Conservation (phyloP, 768 basidiomycete genomes). For the Rhodotorula diobovata region DNA sequence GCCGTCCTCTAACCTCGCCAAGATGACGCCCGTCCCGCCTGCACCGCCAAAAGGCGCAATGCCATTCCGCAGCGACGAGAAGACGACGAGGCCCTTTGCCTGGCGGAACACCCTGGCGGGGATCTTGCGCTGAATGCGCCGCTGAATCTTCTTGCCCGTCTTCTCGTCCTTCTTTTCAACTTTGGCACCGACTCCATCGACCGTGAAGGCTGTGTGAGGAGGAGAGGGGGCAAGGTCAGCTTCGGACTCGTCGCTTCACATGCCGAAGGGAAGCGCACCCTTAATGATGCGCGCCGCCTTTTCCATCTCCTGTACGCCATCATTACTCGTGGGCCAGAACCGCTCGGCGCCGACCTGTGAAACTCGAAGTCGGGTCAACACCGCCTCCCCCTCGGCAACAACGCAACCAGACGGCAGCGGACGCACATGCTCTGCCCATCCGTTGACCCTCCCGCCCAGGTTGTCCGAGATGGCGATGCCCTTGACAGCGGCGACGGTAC, state of each 20-base stretch:
- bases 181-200: constrained; percentile 25
- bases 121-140: constrained; percentile 32
- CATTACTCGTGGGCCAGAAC: constrained; percentile 31
- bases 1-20: constrained; percentile 30
- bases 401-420: too few species aligned
- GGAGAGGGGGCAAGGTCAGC: not conserved
- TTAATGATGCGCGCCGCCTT: constrained; percentile 42
- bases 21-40: constrained; percentile 6
- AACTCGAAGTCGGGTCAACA: not conserved
- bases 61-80: constrained; percentile 38
- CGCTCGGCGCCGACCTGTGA: constrained; percentile 13
- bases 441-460: constrained; percentile 23
- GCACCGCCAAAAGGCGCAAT: constrained; percentile 17
- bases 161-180: constrained; percentile 9
- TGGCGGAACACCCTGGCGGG: constrained; percentile 20
- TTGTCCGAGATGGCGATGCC: constrained; percentile 25
- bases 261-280: not conserved
- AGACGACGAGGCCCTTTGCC: constrained; percentile 39
- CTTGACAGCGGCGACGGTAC: constrained; percentile 6
- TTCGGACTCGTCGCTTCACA: not conserved
- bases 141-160: constrained; percentile 34
- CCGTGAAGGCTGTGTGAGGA: constrained; percentile 36
- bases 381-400: not conserved
- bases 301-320: constrained; percentile 35
- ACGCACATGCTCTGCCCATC: not conserved